Evolutionary conservation across 2,329 filamentous ascomycete species (phyloP), one percentile per base, ranked within the genome.

Genomic region (Mollisia scopiformis): DNA sequence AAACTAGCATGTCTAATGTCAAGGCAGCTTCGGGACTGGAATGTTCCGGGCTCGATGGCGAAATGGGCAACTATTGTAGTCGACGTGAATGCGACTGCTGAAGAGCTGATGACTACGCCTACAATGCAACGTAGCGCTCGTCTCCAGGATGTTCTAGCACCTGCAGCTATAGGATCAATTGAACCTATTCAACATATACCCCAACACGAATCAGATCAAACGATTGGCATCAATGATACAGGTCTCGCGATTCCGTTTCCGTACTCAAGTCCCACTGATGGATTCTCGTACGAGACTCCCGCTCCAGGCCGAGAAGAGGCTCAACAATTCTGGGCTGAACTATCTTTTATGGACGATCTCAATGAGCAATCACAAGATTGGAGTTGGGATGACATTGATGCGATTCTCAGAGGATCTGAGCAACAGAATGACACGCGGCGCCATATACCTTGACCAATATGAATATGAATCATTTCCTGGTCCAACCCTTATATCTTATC

Each of bases 11-110:
- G 73, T 23, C 61, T 76, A 6, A 69, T 72, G 7, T 68, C 70
- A 25, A 72, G 69, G 7, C 72, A 75, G 49, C 64, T 67, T 33
- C 66, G 64, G 1, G 74, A 76, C 52, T 70, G 72, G 1, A 68
- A 71, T 41, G 73, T 77, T 64, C 75, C 75, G 6, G 75, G 75
- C 6, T 77, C 75, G 0, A 74, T 76, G 43, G 66, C 70, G 27
- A 76, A 75, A 41, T 77, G 73, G 60, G 73, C 73, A 8, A 71
- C 71, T 4, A 67, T 77, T 8, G 66, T 77, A 6, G 69, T 72
- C 4, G 75, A 77, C 33, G 64, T 77, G 3, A 71, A 75, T 30
- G 35, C 58, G 11, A 66, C 63, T 62, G 63, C 59, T 11, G 52
- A 57, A 6, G 58, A 67, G n/a, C 64, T 67, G 31, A 50, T 56